These are phyloP conservation scores for Artemisia argyi DNA, from an alignment of 129 eudicot genomes.

Conservation along the genomic window DNA sequence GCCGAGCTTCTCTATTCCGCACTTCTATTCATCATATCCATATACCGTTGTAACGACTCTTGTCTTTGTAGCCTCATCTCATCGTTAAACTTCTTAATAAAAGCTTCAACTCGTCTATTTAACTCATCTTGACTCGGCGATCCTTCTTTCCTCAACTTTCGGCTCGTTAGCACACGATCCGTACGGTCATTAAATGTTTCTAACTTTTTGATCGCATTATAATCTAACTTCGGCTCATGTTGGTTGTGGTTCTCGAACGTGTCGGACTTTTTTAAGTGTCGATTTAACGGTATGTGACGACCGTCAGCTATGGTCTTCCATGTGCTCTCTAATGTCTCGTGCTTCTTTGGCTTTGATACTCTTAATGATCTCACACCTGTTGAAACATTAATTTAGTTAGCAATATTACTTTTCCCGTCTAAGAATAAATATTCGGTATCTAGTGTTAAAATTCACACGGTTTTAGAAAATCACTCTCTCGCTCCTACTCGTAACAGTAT, in stretches of 20 bases:
- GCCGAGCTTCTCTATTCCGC: constrained; percentile 11
- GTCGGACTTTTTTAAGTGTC: constrained; percentile 52
- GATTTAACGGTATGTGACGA: constrained; percentile 59
- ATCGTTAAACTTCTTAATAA: constrained; percentile 70
- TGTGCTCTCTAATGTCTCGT: constrained; percentile 71
- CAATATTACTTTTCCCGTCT: not conserved
- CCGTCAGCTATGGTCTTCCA: constrained; percentile 78
- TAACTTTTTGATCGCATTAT: constrained; percentile 29
- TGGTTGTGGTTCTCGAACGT: constrained; percentile 35
- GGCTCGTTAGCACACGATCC: not conserved
- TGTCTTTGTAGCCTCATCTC: constrained; percentile 93
- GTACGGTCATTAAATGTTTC: constrained; percentile 50
- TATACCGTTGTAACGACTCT: constrained; percentile 56
- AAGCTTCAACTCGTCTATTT: constrained; percentile 88
- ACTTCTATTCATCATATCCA: constrained; percentile 68
- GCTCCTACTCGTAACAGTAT: too few species aligned
- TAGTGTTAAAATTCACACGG: not conserved
- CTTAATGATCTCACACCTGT: constrained; percentile 55
- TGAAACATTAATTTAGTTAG: not conserved
- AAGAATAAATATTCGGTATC: not conserved
- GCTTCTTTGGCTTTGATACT: constrained; percentile 49
- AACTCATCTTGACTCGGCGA: constrained; percentile 82
- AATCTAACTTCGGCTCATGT: constrained; percentile 10
- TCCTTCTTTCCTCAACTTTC: constrained; percentile 62
- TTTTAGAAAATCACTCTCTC: not conserved